phyloP scores from a whole-genome alignment of 306 rosid species.

The Inga laurina region DNA sequence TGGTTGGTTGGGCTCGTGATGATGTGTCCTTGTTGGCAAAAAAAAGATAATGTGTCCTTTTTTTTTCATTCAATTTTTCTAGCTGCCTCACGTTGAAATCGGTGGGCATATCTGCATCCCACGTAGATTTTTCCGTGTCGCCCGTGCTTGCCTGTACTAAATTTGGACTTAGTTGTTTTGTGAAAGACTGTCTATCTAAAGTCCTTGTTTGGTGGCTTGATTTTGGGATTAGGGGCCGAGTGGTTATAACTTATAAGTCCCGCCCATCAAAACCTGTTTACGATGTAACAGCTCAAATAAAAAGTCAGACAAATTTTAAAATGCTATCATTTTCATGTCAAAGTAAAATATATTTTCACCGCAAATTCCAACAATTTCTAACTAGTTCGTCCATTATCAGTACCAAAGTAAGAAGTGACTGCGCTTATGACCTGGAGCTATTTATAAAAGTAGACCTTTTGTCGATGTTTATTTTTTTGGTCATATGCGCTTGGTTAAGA shows the following conservation, averaged over 20 bases:
- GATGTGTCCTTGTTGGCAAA: background rate
- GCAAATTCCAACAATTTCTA: background rate
- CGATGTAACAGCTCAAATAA: background rate
- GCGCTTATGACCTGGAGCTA: background rate
- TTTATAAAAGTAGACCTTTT: no score
- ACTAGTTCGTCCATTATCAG: background rate
- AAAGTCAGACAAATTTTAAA: background rate
- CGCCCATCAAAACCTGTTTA: background rate
- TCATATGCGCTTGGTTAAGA: background rate
- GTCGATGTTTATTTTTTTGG: background rate
- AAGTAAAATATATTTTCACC: background rate
- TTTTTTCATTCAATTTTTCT: background rate
- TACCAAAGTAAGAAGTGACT: background rate
- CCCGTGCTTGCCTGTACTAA: background rate
- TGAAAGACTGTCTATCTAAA: constrained; percentile 14
- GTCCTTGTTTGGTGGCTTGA: constrained; percentile 34
- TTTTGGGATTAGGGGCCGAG: constrained; percentile 23
- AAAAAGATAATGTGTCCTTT: background rate
- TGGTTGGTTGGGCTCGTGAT: background rate
- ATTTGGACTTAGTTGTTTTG: background rate
- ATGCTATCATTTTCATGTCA: background rate
- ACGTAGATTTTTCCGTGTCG: background rate
- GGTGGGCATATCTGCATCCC: background rate
- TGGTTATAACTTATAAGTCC: background rate
- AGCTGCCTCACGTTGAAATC: background rate